Conservation (phyloP, 202 grass and related monocot genomes). For the Zizania palustris region DNA sequence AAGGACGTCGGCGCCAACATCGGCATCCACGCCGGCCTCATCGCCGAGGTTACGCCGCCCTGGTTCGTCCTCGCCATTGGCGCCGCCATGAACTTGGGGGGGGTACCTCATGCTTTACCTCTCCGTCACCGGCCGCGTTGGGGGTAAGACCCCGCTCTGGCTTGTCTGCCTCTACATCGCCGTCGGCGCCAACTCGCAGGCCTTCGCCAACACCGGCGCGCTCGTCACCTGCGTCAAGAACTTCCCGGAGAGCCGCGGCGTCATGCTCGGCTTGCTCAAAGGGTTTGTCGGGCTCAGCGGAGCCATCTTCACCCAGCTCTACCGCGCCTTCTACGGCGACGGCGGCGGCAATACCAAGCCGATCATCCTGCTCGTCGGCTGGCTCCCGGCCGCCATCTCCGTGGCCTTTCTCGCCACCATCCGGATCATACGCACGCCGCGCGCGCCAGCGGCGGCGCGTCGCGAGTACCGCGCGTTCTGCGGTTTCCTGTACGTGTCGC, state of each 20-base stretch:
- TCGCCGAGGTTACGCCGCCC: constrained; percentile 60
- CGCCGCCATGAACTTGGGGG: constrained; percentile 59
- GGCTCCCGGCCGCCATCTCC: constrained; percentile 66
- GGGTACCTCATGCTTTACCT: constrained; percentile 81
- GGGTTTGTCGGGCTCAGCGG: constrained; percentile 93
- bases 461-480: constrained; percentile 56
- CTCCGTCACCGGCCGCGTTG: constrained; percentile 44
- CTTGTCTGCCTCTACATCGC: constrained; percentile 94
- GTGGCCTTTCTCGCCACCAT: constrained; percentile 59
- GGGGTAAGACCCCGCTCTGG: constrained; percentile 53
- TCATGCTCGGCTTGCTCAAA: constrained; percentile 88
- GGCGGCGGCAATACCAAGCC: constrained; percentile 48
- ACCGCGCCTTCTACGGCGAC: constrained; percentile 77
- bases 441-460: constrained; percentile 4
- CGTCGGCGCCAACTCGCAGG: constrained; percentile 91
- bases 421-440: constrained; percentile 46
- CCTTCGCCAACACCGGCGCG: constrained; percentile 91
- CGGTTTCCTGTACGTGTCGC: constrained; percentile 66
- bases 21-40: constrained; percentile 63
- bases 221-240: constrained; percentile 96
- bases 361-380: constrained; percentile 72
- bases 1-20: constrained; percentile 72
- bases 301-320: constrained; percentile 85
- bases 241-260: constrained; percentile 84
- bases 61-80: constrained; percentile 65